phyloP scores from a whole-genome alignment of 192 early-diverging fungal species.

The Mortierella alpina region DNA sequence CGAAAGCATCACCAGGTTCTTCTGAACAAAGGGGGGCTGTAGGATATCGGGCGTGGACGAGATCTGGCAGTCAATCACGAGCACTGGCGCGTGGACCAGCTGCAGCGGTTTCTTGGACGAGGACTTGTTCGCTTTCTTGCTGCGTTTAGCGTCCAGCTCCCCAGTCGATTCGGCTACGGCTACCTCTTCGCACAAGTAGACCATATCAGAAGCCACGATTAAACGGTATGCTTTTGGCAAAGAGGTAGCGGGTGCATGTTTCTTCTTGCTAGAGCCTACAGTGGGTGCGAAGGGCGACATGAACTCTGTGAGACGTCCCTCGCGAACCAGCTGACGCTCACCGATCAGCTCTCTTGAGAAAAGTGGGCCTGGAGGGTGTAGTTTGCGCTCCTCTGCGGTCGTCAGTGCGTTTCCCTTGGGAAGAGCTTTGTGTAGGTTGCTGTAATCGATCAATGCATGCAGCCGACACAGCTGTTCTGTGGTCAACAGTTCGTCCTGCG shows the following conservation, averaged over 20 bases:
- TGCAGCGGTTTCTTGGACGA: not conserved
- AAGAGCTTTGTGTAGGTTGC: conserved; percentile 9
- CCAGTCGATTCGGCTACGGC: not conserved
- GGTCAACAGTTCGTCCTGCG: conserved; percentile 4
- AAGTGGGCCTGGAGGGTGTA: conserved; percentile 3
- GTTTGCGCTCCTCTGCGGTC: conserved; percentile 26
- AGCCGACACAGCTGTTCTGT: conserved; percentile 7
- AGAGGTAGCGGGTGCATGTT: not conserved
- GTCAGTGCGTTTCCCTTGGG: conserved; percentile 41
- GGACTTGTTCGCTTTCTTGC: conserved; percentile 7
- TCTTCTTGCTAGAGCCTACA: conserved; percentile 10
- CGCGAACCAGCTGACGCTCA: conserved; percentile 1
- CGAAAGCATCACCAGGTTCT: conserved; percentile 47
- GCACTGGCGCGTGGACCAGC: conserved; percentile 35
- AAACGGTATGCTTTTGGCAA: conserved; percentile 30
- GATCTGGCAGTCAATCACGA: conserved; percentile 38
- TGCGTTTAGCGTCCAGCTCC: not conserved
- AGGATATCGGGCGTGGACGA: conserved; percentile 38
- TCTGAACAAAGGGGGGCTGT: conserved; percentile 18
- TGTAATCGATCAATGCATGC: conserved; percentile 35
- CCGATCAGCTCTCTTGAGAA: conserved; percentile 10
- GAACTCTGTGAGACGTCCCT: conserved; percentile 21
- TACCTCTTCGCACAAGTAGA: conserved; percentile 38
- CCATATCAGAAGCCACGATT: conserved; percentile 25
- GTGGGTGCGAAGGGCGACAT: not conserved